A percentile compares a stretch with the other conserved stretches of the same genome.
Evolutionary conservation across 768 basidiomycete species (phyloP).

Genomic region (Daedaleopsis sinensis): DNA sequence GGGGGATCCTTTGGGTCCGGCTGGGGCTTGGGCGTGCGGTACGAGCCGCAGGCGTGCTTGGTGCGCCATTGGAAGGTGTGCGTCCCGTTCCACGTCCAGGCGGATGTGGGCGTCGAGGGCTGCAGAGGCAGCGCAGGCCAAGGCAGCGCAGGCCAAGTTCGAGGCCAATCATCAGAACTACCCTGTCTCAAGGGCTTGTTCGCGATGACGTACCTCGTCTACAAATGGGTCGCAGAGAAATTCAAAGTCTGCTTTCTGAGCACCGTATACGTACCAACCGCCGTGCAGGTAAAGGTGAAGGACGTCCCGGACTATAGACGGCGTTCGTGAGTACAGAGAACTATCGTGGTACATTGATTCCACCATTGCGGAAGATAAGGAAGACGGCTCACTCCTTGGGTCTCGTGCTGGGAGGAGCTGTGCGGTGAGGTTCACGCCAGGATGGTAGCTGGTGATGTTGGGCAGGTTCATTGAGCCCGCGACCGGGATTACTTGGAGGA

Average conservation of each 20-base stretch:
- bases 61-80: conserved; percentile 32
- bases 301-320: conserved; percentile 13
- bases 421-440: conserved; percentile 28
- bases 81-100: conserved; percentile 30
- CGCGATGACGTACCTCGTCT: conserved; percentile 24
- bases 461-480: conserved; percentile 26
- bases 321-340: neutral
- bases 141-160: no score
- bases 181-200: neutral
- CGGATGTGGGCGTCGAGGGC: conserved; percentile 20
- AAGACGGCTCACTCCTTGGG: conserved; percentile 18
- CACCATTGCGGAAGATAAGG: neutral
- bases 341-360: neutral
- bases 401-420: conserved; percentile 14
- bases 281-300: conserved; percentile 31
- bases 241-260: conserved; percentile 28
- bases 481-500: conserved; percentile 31
- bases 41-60: conserved; percentile 30
- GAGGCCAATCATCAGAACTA: neutral
- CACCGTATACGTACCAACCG: conserved; percentile 30
- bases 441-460: conserved; percentile 16
- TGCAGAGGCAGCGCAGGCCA: conserved; percentile 13
- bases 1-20: conserved; percentile 10
- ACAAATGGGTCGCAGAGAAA: conserved; percentile 32
- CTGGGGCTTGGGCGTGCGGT: conserved; percentile 1